Evolutionary conservation across 2,329 filamentous ascomycete genomes (phyloP), one percentile per base, ranked within the genome.

Genomic region (Colletotrichum incanum): DNA sequence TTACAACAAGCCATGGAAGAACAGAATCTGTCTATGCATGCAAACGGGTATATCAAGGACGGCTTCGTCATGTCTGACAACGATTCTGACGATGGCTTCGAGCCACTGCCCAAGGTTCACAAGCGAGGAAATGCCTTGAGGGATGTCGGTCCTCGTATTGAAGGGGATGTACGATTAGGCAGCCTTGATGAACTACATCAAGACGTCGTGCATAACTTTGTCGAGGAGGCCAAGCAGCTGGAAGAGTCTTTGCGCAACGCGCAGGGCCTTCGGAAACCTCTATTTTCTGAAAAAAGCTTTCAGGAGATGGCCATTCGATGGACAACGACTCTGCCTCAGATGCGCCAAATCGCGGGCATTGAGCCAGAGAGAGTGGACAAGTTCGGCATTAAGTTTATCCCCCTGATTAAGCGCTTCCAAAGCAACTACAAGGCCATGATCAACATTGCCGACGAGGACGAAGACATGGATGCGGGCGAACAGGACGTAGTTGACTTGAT

Each of bases 251-350:
- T 95, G 31, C 88, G 92, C 76, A 89, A 90, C 73, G 84, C 85
- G 31, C 89, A 89, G 62, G 84, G 85, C 5, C 81, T 93, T 41
- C 87, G 89, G 11, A 84, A 85, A 28, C 86, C 88, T 5, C 84
- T 92, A 0, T 96, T 96, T 78, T 91, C 90, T 0, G 92, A 94
- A 72, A 86, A 86, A 28, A 86, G 94, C 18, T 87, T 95, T 62
- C 89, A 91, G 45, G 88, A 92, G 75, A 95, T 96, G 92, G 92
- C 89, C 16, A 89, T 94, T 61, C 82, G 86, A 43, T 93, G 93
- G 85, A 93, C 93, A 0, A 86, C 84, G 9, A 89, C 85, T 11
- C 77, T 90, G 12, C 86, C 89, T 20, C 84, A 90, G 69, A 93
- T 96, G 90, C 83, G 82, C 41, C 80, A 81, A 11, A 93, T 96